Base-by-base conservation (phyloP, 768 basidiomycete genomes). In the Cyclocybe cylindracea region DNA sequence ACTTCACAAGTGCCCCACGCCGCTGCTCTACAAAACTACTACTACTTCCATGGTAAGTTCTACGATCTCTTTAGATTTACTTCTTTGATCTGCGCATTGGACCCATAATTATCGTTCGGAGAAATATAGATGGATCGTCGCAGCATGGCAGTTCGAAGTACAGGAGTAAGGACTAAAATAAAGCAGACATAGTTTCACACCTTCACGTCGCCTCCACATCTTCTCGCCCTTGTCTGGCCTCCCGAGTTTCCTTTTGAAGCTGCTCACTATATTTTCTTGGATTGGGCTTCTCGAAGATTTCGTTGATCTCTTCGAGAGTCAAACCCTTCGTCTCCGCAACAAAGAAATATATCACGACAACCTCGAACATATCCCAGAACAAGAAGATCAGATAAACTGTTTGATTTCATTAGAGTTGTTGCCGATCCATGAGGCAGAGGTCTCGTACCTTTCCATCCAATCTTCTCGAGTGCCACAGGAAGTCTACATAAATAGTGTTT, bases 261-360 rank as follows among this genome's bases (percentile, higher is more conserved):
- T 59, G 51, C 38, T 65, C 53, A 46, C 71, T 73, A 56, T 75
- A 76, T 24, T 61, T 63, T 68, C 65, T 75, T 55, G 62, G 83
- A 69, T 62, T 76, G 60, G 57, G 68, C 50, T 72, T 68, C 55
- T 71, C 71, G 39, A 75, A 76, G 35, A 80, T 68, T 44, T 74
- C 73, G 43, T 77, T 73, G 51, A 80, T 79, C 55, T 80, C 77
- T 53, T 81, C 79, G 40, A 81, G 64, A 1, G 76, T 77, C 36
- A 82, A 66, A 9, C 72, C 72, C 58, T 76, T 81, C 14, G 81
- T 81, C 60, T 82, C 80, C 11, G 80, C 79, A 35, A 76, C 69
- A 57, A 74, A 74, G 50, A 78, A 67, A 55, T 77, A 81, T 46
- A 80, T 72, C 32, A 78, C 66, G 35, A 74, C 48, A 45, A 76